phyloP scores from a whole-genome alignment of 225 moss, liverwort and hornwort genomes.

The Antitrichia curtipendula region DNA sequence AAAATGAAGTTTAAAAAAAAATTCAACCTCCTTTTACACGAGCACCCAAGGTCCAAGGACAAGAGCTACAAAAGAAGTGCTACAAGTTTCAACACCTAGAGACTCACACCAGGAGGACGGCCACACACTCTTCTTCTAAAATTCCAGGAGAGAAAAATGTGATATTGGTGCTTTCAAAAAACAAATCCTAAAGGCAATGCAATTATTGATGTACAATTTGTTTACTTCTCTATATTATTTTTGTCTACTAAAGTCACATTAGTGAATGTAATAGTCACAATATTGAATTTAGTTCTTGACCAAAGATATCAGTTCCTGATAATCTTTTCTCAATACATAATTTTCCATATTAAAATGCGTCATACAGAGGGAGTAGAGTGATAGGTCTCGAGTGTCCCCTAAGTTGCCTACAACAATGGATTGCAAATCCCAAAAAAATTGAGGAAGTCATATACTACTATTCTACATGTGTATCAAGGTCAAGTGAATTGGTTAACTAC shows the following conservation, averaged over 20 bases:
- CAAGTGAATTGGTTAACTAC: background rate
- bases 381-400: too few species aligned
- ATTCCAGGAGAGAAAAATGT: fast-evolving
- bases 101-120: fast-evolving
- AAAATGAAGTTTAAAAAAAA: background rate
- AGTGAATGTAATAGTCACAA: background rate
- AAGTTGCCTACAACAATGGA: background rate
- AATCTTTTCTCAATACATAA: background rate
- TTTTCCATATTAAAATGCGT: too few species aligned
- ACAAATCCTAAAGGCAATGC: background rate
- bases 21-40: too few species aligned
- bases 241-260: too few species aligned
- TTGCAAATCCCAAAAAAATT: background rate
- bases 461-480: background rate
- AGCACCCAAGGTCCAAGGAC: too few species aligned
- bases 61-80: fast-evolving
- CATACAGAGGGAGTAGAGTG: too few species aligned
- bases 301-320: fast-evolving
- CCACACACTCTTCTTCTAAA: fast-evolving
- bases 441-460: background rate
- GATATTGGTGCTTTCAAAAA: fast-evolving
- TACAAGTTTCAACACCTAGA: background rate
- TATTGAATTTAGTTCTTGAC: background rate
- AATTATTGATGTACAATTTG: too few species aligned
- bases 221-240: too few species aligned